These are phyloP conservation scores for Colletotrichum melonis DNA, from an alignment of 2,329 filamentous ascomycete genomes.

Conservation along the genomic window DNA sequence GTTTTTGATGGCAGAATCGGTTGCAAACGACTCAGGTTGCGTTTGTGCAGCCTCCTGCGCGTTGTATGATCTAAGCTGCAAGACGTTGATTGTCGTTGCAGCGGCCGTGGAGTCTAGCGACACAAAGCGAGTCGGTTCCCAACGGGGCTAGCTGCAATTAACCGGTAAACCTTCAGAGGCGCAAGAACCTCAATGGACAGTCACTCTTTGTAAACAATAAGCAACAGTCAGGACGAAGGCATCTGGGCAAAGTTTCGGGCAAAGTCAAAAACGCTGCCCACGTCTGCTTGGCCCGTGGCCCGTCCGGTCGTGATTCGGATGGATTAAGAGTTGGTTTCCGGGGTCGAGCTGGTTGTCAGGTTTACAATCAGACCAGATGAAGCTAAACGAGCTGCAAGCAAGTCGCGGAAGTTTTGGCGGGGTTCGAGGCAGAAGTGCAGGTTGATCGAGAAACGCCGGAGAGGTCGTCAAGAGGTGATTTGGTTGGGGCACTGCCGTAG, in stretches of 20 bases:
- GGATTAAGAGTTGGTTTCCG: slow-evolving; percentile 9
- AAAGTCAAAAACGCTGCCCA: slow-evolving; percentile 7
- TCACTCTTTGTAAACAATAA: slow-evolving; percentile 16
- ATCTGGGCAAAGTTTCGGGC: slow-evolving; percentile 23
- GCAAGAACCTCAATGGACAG: slow-evolving; percentile 7
- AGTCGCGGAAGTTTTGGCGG: slow-evolving; percentile 1
- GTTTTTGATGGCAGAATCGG: slow-evolving; percentile 21
- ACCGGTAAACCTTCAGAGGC: slow-evolving; percentile 12
- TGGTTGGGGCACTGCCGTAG: slow-evolving; percentile 10
- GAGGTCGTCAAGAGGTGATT: neutral
- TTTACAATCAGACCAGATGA: slow-evolving; percentile 17
- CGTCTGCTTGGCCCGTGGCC: slow-evolving; percentile 7
- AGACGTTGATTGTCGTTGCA: slow-evolving; percentile 31
- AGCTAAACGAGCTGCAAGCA: neutral
- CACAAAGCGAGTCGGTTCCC: slow-evolving; percentile 12
- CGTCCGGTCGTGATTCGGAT: slow-evolving; percentile 18
- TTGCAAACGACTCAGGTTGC: slow-evolving; percentile 9
- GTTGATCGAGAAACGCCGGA: neutral
- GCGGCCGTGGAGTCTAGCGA: slow-evolving; percentile 23
- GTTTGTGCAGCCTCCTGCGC: slow-evolving; percentile 6
- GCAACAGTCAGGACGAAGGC: slow-evolving; percentile 20
- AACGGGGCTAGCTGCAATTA: slow-evolving; percentile 11
- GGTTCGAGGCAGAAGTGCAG: neutral
- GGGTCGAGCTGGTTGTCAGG: slow-evolving; percentile 4
- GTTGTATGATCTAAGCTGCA: slow-evolving; percentile 6